Base-by-base conservation (phyloP, 208 protist species). In the Leishmania aethiopica region DNA sequence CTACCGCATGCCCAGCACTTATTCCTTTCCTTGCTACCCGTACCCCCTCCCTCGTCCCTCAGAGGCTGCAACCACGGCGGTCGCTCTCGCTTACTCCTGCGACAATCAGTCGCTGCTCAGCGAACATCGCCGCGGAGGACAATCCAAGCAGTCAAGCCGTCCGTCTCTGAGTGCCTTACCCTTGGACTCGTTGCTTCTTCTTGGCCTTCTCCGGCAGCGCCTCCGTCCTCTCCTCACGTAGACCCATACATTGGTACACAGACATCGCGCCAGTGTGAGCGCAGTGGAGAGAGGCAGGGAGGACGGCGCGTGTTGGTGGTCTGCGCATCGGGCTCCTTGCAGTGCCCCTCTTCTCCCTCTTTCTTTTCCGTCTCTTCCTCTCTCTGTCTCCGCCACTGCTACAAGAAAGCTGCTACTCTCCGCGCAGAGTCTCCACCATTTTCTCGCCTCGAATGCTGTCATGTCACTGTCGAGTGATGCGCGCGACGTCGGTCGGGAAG, bases 211-310 rank as follows among this genome's bases (percentile, higher is more conserved):
- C 62, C 3, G 17, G 62, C 32, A 40, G 32, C 62, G 19, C 45
- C 60, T 75, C 69, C 53, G 72, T 55, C 13, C 60, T 64, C 80
- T 60, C 59, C 51, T 82, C 70, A 53, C 32, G 62, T 37, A 69
- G 32, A 55, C 76, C 1, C 72, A 25, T 35, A 45, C 62, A 4
- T 35, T 42, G 6, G 37, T 32, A 60, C 53, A 28, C 25, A 42
- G 55, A 55, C 22, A 60, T 77, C 60, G 42, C 47, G 15, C 49
- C 19, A 22, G 42, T 69, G 28, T 69, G 62, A 69, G 62, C 62
- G 32, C 11, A 69, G 32, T 6, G 62, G 15, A 5, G 62, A 40
- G 62, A 35, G 62, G 32, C 25, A 62, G 57, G 10, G 11, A 40
- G 62, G 17, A 22, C 15, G 62, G n/a, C 62, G 10, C 4, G 10